Percentiles rank a stretch among this genome's conserved stretches.
Conservation (phyloP, 805 yeast species). For the Debaryomyces hansenii region DNA sequence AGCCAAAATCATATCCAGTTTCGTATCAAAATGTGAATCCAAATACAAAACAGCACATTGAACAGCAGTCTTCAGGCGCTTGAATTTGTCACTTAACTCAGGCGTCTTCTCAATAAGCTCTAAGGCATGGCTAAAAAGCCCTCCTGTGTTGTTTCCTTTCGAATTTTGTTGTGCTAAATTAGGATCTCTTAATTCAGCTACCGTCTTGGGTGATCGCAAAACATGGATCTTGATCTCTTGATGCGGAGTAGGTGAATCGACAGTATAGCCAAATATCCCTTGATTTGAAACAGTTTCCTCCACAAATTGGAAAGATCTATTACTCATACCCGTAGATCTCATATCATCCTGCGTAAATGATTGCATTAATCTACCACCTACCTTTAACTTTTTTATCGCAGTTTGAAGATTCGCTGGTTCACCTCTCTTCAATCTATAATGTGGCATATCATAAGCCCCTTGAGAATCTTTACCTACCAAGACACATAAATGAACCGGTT, state of each 20-base stretch:
- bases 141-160: slow-evolving; percentile 71
- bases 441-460: slow-evolving; percentile 68
- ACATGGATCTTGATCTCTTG: slow-evolving; percentile 78
- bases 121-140: slow-evolving; percentile 72
- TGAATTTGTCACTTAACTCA: slow-evolving; percentile 25
- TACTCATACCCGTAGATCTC: slow-evolving; percentile 74
- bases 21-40: slow-evolving; percentile 81
- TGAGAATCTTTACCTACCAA: slow-evolving; percentile 77
- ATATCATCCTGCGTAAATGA: slow-evolving; percentile 91
- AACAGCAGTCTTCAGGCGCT: slow-evolving; percentile 55
- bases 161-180: slow-evolving; percentile 85
- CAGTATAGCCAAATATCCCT: slow-evolving; percentile 32
- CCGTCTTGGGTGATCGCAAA: slow-evolving; percentile 62
- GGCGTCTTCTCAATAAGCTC: slow-evolving; percentile 57
- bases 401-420: slow-evolving; percentile 70
- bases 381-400: slow-evolving; percentile 71
- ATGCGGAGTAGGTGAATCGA: slow-evolving; percentile 53
- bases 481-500: slow-evolving; percentile 80
- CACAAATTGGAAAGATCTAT: slow-evolving; percentile 70
- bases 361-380: slow-evolving; percentile 86
- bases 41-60: slow-evolving; percentile 84
- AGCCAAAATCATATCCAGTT: slow-evolving; percentile 58
- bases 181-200: slow-evolving; percentile 71
- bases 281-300: slow-evolving; percentile 47
- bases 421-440: slow-evolving; percentile 39